Base-by-base conservation (phyloP, 305 asterid genomes). In the Fraxinus sp. region DNA sequence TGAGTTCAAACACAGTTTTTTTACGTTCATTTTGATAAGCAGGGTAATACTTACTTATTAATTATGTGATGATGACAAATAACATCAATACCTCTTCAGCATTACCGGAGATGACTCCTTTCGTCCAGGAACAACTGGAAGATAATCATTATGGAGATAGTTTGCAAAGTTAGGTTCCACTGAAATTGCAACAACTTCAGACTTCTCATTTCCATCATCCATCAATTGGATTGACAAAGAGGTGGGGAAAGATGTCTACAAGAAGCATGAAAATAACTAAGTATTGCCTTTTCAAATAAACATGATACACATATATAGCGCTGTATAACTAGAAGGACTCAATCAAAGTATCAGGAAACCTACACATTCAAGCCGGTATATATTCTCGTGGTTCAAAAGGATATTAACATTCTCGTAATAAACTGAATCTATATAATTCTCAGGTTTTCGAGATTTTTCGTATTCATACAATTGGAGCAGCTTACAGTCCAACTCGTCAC, bases 141-240 rank as follows among this genome's bases (percentile, higher is more conserved):
- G 97, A 89, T 92, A 97, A 85, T 93, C 98, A 22, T 87, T 87
- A 78, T 92, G 87, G 81, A 94, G 98, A 89, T 97, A 94, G 75
- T 91, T 83, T 30, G 97, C 92, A 84, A 97, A 97, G 81, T 88
- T 92, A 44, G 98, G 98, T 89, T 97, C 99, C 41, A 95, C 91
- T 14, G 97, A 95, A 71, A 93, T 97, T 20, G 98, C 94, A 90
- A 97, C 95, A 81, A 92, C 97, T 84, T 94, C 99, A 80, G 98
- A 89, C 90, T 93, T 97, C 86, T 95, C 99, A 86, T 87, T 92
- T 86, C 92, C 94, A 80, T 94, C 97, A 79, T 94, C 98, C 97
- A 94, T 92, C 91, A 97, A 86, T 89, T 92, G 99, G 87, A 97
- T 89, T 78, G 97, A 89, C 86, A 97, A 85, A 80, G 82, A 87